Conservation (phyloP, 2,329 filamentous ascomycete genomes). For the Pyrenochaeta sp. region DNA sequence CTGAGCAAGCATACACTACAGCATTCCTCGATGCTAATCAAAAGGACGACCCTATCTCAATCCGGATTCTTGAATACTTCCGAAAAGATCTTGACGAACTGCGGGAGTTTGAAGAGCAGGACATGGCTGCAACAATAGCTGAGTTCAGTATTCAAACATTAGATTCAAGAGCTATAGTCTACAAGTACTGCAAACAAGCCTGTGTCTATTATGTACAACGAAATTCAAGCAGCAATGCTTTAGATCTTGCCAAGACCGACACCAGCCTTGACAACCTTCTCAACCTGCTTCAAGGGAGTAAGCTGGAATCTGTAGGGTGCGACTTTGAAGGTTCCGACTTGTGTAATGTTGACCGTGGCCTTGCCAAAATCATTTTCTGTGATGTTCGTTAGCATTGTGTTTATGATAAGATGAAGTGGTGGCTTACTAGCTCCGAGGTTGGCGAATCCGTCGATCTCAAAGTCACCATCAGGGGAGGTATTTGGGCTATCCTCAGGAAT, state of each 20-base stretch:
- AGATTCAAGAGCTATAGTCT: no score
- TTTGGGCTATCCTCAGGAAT: conserved; percentile 65
- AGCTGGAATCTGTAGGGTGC: conserved; percentile 60
- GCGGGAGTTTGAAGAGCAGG: no score
- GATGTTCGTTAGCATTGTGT: conserved; percentile 2
- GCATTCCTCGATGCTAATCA: no score
- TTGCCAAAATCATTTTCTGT: conserved; percentile 58
- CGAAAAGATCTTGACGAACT: no score
- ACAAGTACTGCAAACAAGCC: no score
- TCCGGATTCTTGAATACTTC: no score
- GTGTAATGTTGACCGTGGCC: conserved; percentile 61
- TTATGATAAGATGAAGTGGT: neutral
- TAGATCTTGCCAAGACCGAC: conserved; percentile 56
- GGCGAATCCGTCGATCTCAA: conserved; percentile 62
- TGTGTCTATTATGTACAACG: no score
- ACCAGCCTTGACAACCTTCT: conserved; percentile 52
- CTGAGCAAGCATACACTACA: no score
- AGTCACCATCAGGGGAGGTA: conserved; percentile 61
- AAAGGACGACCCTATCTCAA: no score
- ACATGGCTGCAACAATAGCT: no score
- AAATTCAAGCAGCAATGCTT: no score
- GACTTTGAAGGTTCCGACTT: conserved; percentile 58
- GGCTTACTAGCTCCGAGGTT: conserved; percentile 61
- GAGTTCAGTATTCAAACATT: no score
- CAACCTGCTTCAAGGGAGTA: conserved; percentile 55